Evolutionary conservation across 2,329 filamentous ascomycete genomes (phyloP).

Genomic region (Penicillium nordicum): DNA sequence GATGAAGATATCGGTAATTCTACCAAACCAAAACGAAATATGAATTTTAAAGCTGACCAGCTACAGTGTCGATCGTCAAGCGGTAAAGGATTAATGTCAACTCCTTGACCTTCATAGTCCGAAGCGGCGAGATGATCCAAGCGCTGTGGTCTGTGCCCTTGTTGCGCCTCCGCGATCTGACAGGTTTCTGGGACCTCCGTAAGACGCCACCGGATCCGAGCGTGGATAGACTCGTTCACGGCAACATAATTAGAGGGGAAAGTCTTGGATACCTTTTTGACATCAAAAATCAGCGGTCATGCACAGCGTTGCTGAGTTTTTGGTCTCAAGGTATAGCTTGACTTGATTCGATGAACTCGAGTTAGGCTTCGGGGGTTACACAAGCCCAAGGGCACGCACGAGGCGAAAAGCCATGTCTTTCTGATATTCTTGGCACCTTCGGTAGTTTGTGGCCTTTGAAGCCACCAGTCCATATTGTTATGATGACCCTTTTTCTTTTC

Average conservation of each 20-base stretch:
- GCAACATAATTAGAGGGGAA: constrained; percentile 15
- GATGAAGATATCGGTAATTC: constrained; percentile 94
- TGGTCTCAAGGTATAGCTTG: neutral
- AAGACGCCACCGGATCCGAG: constrained; percentile 24
- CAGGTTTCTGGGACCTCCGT: constrained; percentile 28
- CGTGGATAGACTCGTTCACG: constrained; percentile 21
- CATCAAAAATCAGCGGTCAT: neutral
- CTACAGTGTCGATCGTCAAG: constrained; percentile 64
- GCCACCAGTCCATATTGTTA: constrained; percentile 25
- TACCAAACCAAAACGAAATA: neutral
- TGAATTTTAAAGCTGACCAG: constrained; percentile 24
- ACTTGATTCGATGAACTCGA: constrained; percentile 17
- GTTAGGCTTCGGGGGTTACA: constrained; percentile 9
- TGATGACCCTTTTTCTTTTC: constrained; percentile 16
- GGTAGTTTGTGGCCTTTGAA: constrained; percentile 11
- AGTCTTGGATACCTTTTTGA: constrained; percentile 9
- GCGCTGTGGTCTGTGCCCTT: constrained; percentile 21
- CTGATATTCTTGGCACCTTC: constrained; percentile 10
- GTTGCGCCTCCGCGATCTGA: constrained; percentile 19
- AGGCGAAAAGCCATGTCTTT: constrained; percentile 6
- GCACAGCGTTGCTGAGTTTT: constrained; percentile 12
- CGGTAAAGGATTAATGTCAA: constrained; percentile 48
- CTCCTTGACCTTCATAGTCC: constrained; percentile 26
- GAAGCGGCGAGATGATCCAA: constrained; percentile 24
- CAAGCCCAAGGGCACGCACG: constrained; percentile 6